Evolutionary conservation across 768 basidiomycete genomes (phyloP), one percentile per base, ranked within the genome.

Genomic region (Lactarius hengduanensis): DNA sequence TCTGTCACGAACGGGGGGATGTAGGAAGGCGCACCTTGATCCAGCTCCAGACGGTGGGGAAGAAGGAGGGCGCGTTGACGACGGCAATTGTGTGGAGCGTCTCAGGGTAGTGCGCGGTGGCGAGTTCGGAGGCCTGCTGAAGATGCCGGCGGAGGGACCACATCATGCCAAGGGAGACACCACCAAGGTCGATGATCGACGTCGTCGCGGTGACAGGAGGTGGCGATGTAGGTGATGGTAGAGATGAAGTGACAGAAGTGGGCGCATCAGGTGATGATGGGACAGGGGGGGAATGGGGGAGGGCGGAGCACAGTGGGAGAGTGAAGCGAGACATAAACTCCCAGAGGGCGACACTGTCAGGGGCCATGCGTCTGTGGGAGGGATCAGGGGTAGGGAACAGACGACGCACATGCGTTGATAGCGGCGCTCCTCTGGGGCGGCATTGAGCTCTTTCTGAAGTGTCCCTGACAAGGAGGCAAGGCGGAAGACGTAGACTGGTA

Each of bases 31-130:
- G 47, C 65, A 86, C 88, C 80, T 90, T 91, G 73, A 94, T 81
- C 92, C 92, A 94, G 38, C 81, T 82, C 92, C 92, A 94, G 11
- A 94, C 79, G 2, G 87, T 90, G 3, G 88, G 84, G 75, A 94
- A 94, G 80, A 92, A 94, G 0, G 85, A 79, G 0, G 93, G 92
- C 0, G 91, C 86, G 69, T 94, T 93, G 62, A 94, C 86, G 62
- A 94, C 76, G 13, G 81, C 86, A 70, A 88, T 84, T 41, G 82
- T 81, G 70, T 82, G 78, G 50, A 92, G 78, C 0, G 90, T 91
- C 75, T 94, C 92, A 1, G 92, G 91, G 73, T 93, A 93, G 71
- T 92, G 88, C 9, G 89, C 89, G 0, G 89, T 90, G 0, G 89
- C 90, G 50, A 94, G 81, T 22, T 78, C 78, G 50, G 88, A 87